Base-by-base conservation (phyloP, 805 yeast genomes). In the Saccharomycopsis babjevae region DNA sequence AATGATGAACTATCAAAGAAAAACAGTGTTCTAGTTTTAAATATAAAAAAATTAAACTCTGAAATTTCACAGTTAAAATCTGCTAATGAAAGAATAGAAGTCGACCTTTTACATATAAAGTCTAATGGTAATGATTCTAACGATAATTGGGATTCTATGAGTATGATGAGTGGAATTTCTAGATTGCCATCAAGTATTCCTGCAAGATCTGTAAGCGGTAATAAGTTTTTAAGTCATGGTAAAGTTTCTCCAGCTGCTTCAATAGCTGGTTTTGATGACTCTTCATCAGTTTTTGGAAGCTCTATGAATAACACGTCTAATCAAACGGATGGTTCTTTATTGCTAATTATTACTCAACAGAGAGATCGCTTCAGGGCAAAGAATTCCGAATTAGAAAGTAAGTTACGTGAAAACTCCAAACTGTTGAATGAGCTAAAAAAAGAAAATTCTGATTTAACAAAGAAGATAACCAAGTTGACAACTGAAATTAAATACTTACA, bases 261-360 rank as follows among this genome's bases (percentile, higher is more conserved):
- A 20, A 67, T 67, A 57, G 69, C 69, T 30, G 72, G 72, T 5
- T 60, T 60, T 57, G 65, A 63, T 50, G 61, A 60, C 18, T 42
- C 13, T 22, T 57, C 58, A 18, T 60, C 63, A 6, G n/a, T 57
- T 6, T 25, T 54, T 40, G 59, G 61, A n/a, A 56, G 57, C 18
- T 10, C 40, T 32, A 54, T 25, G 5, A 25, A 32, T 34, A 57
- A 16, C 28, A 18, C 38, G 4, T 10, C 20, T 20, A 56, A 68
- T 62, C 59, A 60, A 28, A 59, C 64, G 18, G 64, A 64, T 32
- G 66, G 64, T 7, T 79, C 84, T 3, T 82, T 92, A 34, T 72
- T 93, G 57, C 96, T 96, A 0, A 90, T 93, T 59, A 83, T 94
- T 34, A 91, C 97, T 15, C 92, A 93, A 69, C 99, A 93, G 74